Evolutionary conservation across 2,329 filamentous ascomycete genomes (phyloP), one percentile per base, ranked within the genome.

Genomic region (Talaromyces sp.): DNA sequence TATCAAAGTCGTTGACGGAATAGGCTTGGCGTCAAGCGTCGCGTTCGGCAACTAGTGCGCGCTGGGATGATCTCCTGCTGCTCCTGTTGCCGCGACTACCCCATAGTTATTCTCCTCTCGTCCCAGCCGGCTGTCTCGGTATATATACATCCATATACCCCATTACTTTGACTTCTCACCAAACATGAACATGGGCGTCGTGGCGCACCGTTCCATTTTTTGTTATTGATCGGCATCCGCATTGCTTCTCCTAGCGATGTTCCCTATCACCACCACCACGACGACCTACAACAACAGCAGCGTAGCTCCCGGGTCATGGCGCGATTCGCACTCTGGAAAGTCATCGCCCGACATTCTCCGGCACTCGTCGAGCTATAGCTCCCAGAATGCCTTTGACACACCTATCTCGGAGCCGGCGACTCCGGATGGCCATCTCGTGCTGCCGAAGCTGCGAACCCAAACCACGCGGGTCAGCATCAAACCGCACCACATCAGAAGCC

Each of bases 401-500:
- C 59, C 61, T 9, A 36, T 42, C 30, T 57, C 57, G 31, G 61
- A 63, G 51, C 61, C 61, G 8, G 54, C 51, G 50, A 61, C 61
- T 16, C 57, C 61, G 18, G 61, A 60, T 34, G 57, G 50, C n/a
- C 57, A 59, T 52, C 54, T 63, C 55, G 36, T 63, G 42, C 65
- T 66, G 53, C 62, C 67, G n/a, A 66, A 34, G 69, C 65, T 61
- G 60, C 60, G 57, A 67, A 68, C 47, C 61, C 64, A 9, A 1
- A 74, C 70, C 56, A 62, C 69, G 28, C 75, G 75, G 56, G 67
- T 69, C 4, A 83, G 82, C 69, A 80, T 84, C 70, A 85, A 85
- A 69, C 83, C 84, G 2, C 81, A 85, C 63, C 81, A 85, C 63
- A 73, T 84, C 58, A 79, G 82, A 57, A 85, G 83, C 69, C 75